phyloP scores from a whole-genome alignment of 2,329 filamentous ascomycete genomes.

The Coniochaeta ligniaria region DNA sequence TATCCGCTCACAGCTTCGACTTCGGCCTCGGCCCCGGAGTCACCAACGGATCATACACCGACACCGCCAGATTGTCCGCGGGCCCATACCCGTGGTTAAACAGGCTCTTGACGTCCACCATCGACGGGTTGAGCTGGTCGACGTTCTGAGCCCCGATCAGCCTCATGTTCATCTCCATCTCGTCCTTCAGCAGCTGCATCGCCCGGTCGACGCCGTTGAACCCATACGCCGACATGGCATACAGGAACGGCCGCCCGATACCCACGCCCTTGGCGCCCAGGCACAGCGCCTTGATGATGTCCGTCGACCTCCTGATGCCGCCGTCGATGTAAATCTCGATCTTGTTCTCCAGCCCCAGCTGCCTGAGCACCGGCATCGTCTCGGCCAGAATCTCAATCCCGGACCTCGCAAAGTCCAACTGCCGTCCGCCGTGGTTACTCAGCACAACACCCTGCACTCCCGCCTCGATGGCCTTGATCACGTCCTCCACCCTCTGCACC shows the following conservation, averaged over 20 bases:
- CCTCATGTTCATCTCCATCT: constrained; percentile 99
- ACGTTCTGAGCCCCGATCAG: constrained; percentile 74
- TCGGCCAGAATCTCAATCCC: constrained; percentile 87
- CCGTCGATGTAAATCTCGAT: constrained; percentile 91
- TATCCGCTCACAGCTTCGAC: constrained; percentile 38
- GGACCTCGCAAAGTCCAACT: constrained; percentile 86
- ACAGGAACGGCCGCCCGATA: constrained; percentile 90
- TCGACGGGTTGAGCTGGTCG: constrained; percentile 68
- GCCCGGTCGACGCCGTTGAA: constrained; percentile 80
- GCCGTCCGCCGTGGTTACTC: constrained; percentile 91
- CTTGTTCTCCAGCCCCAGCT: constrained; percentile 63
- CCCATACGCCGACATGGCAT: constrained; percentile 92
- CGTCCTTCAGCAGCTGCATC: constrained; percentile 88
- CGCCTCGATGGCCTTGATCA: constrained; percentile 73
- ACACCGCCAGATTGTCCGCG: constrained; percentile 36
- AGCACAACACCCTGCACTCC: constrained; percentile 87
- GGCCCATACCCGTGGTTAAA: constrained; percentile 43
- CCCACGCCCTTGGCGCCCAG: constrained; percentile 88
- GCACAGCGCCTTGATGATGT: constrained; percentile 92
- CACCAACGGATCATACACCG: constrained; percentile 47
- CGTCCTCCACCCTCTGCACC: constrained; percentile 92
- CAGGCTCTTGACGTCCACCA: constrained; percentile 73
- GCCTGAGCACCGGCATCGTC: constrained; percentile 79
- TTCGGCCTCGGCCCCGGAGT: constrained; percentile 41
- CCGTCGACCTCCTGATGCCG: constrained; percentile 80